A percentile compares a stretch with the other conserved stretches of the same genome.
These are phyloP conservation scores for Sanghuangporus sanghuang DNA, from an alignment of 1,284 basidiomycete genomes.

Conservation along the genomic window DNA sequence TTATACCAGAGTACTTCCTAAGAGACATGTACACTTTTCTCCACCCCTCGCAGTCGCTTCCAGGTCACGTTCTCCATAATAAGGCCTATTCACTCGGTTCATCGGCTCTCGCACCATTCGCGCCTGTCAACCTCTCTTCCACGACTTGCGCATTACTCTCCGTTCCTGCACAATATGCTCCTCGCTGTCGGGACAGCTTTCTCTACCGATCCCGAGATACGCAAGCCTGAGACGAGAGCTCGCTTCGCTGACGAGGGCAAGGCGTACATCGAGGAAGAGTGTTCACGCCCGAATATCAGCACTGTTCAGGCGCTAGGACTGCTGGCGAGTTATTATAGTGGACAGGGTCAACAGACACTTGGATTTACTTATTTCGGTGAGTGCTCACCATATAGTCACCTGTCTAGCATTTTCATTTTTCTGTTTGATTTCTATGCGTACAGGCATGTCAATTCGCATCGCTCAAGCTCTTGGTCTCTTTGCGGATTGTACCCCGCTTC, in stretches of 20 bases:
- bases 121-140: slow-evolving; percentile 27
- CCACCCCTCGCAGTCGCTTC: slow-evolving; percentile 39
- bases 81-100: slow-evolving; percentile 23
- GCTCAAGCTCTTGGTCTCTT: slow-evolving; percentile 40
- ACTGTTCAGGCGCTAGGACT: slow-evolving; percentile 53
- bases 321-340: slow-evolving; percentile 54
- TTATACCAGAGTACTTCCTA: slow-evolving; percentile 46
- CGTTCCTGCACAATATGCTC: slow-evolving; percentile 65
- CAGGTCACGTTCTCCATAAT: slow-evolving; percentile 13
- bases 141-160: slow-evolving; percentile 58
- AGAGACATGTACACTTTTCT: slow-evolving; percentile 55
- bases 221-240: slow-evolving; percentile 30
- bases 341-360: slow-evolving; percentile 48
- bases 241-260: slow-evolving; percentile 51
- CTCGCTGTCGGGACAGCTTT: slow-evolving; percentile 56
- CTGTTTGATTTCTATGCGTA: neutral
- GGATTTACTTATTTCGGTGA: slow-evolving; percentile 56
- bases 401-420: neutral
- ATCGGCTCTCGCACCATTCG: neutral
- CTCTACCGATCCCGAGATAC: slow-evolving; percentile 47
- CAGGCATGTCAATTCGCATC: slow-evolving; percentile 16
- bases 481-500: slow-evolving; percentile 43
- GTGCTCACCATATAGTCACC: slow-evolving; percentile 14
- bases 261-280: slow-evolving; percentile 50
- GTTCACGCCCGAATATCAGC: slow-evolving; percentile 51